Conservation (phyloP, 306 rosid genomes). For the Fagus sylvatica region DNA sequence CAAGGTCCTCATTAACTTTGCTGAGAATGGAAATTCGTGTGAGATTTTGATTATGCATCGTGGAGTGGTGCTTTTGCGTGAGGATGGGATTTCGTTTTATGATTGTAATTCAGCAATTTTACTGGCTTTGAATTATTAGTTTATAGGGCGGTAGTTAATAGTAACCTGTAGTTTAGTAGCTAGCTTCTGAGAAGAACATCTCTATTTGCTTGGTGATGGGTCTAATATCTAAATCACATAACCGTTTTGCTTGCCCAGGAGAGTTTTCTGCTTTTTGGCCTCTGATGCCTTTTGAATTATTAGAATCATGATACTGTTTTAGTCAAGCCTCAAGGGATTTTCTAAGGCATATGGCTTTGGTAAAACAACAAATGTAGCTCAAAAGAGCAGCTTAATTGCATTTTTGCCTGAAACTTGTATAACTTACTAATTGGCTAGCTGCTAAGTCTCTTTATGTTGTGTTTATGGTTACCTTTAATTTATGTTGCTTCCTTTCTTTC, state of each 20-base stretch:
- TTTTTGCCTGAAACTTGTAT: background rate
- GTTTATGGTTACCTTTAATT: background rate
- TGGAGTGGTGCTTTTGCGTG: background rate
- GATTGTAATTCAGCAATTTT: background rate
- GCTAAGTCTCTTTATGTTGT: background rate
- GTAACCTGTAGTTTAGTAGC: background rate
- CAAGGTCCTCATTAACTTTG: background rate
- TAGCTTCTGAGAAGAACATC: background rate
- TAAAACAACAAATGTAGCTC: background rate
- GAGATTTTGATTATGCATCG: background rate
- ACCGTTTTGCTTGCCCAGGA: background rate
- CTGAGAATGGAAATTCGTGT: background rate
- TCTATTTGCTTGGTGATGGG: background rate
- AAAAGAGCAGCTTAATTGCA: background rate
- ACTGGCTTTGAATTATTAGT: background rate
- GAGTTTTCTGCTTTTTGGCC: background rate
- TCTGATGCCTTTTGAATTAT: background rate
- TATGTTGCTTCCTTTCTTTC: slow-evolving; percentile 5
- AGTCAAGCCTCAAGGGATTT: background rate
- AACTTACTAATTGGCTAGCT: background rate
- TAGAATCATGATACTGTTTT: background rate
- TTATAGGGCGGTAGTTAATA: background rate
- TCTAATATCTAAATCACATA: background rate
- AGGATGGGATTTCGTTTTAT: background rate
- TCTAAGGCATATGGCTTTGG: background rate